A percentile compares a stretch with the other conserved stretches of the same genome.
Conservation (phyloP, 345 rosid species). For the Pistacia integerrima region DNA sequence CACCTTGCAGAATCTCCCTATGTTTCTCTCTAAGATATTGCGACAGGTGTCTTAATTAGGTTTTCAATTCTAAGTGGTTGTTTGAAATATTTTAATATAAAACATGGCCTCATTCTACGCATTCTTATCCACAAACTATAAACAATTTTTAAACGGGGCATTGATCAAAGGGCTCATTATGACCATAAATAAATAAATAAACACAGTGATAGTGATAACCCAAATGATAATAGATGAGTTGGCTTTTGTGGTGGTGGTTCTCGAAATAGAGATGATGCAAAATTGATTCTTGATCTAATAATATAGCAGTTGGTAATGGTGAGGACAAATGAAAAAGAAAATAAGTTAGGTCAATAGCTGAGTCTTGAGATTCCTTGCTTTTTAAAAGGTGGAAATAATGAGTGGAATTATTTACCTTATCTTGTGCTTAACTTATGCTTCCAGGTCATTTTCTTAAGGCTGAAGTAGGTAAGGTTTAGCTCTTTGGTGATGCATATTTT, state of each 20-base stretch:
- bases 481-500: conserved; percentile 29
- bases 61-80: background rate
- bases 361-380: conserved; percentile 22
- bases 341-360: conserved; percentile 15
- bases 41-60: background rate
- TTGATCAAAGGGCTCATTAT: conserved; percentile 1
- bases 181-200: background rate
- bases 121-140: conserved; percentile 32
- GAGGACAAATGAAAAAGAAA: background rate
- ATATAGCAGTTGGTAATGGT: background rate
- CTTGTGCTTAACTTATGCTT: conserved; percentile 23
- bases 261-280: conserved; percentile 12
- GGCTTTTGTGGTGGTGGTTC: conserved; percentile 23
- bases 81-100: background rate
- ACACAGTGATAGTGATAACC: background rate
- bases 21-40: background rate
- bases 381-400: background rate
- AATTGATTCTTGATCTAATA: conserved; percentile 11
- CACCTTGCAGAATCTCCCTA: no score
- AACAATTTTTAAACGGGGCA: background rate
- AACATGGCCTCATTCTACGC: background rate
- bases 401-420: conserved; percentile 26
- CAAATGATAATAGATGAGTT: conserved; percentile 25
- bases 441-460: conserved; percentile 18
- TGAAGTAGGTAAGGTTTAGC: conserved; percentile 31